Conservation (phyloP, 306 rosid genomes). For the Cyamopsis tetragonoloba region DNA sequence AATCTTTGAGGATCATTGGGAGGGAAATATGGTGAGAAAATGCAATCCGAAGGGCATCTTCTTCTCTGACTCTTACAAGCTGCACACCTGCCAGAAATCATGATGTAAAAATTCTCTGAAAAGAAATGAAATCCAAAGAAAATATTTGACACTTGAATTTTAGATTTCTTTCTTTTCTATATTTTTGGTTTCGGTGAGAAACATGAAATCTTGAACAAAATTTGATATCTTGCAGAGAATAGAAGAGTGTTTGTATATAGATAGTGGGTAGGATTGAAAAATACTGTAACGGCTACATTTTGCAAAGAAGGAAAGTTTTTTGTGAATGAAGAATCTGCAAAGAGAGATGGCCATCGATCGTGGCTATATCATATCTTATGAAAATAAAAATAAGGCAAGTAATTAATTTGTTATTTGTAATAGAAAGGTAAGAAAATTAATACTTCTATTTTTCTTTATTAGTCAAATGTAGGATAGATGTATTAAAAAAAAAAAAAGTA, state of each 20-base stretch:
- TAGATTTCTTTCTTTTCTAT: constrained; percentile 26
- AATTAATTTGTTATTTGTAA: too few relatives aligned
- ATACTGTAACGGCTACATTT: constrained; percentile 42
- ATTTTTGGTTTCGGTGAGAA: neutral
- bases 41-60: constrained; percentile 64
- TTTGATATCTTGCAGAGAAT: neutral
- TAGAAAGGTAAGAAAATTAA: neutral
- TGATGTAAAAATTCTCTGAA: constrained; percentile 16
- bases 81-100: constrained; percentile 49
- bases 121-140: constrained; percentile 15
- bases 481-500: too few relatives aligned
- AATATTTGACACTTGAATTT: constrained; percentile 5
- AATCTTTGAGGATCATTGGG: constrained; percentile 72
- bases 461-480: neutral
- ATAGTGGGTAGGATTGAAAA: neutral
- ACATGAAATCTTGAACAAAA: constrained; percentile 27
- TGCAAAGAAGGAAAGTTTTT: constrained; percentile 18
- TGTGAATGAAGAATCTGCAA: neutral
- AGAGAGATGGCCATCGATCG: neutral
- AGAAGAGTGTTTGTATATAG: constrained; percentile 12
- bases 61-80: constrained; percentile 80
- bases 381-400: neutral
- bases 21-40: constrained; percentile 70
- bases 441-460: neutral
- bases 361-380: neutral